phyloP scores from a whole-genome alignment of 441 rosid genomes.

The Daphne laureola region DNA sequence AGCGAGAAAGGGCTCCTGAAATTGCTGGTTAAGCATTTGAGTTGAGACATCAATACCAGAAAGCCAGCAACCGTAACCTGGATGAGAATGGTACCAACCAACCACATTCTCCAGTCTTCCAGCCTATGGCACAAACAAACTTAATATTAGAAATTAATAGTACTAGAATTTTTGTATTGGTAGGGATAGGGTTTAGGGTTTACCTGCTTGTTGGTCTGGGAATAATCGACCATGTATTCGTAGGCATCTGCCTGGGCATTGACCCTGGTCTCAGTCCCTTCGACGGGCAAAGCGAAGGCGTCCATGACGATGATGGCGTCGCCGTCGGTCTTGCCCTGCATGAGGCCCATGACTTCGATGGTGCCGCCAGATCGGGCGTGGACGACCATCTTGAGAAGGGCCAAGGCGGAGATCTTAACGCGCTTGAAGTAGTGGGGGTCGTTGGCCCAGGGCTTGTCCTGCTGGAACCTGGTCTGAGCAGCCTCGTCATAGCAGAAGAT shows the following conservation, averaged over 20 bases:
- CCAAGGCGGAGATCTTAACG: slow-evolving; percentile 94
- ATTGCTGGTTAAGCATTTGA: slow-evolving; percentile 94
- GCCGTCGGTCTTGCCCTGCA: slow-evolving; percentile 98
- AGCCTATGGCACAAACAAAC: slow-evolving; percentile 41
- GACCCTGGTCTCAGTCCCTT: slow-evolving; percentile 98
- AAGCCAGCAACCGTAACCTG: slow-evolving; percentile 99
- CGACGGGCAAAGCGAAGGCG: slow-evolving; percentile 95
- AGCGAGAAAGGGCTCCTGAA: slow-evolving; percentile 93
- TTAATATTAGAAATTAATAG: neutral
- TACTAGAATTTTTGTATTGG: too few species aligned
- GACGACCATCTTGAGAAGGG: slow-evolving; percentile 95
- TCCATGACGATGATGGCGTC: slow-evolving; percentile 97
- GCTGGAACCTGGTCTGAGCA: slow-evolving; percentile 65
- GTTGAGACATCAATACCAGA: slow-evolving; percentile 97
- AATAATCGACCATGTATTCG: slow-evolving; percentile 95
- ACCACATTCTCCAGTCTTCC: slow-evolving; percentile 94
- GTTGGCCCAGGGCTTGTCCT: slow-evolving; percentile 87
- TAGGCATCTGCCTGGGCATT: slow-evolving; percentile 98
- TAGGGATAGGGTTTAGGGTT: neutral
- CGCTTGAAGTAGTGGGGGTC: slow-evolving; percentile 97
- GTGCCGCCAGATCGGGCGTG: slow-evolving; percentile 99
- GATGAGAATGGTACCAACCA: slow-evolving; percentile 99
- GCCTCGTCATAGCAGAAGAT: slow-evolving; percentile 82
- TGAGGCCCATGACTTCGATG: slow-evolving; percentile 96
- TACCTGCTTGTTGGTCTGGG: slow-evolving; percentile 94